Evolutionary conservation across 441 rosid species (phyloP).

Genomic region (Aquilaria agallochum): DNA sequence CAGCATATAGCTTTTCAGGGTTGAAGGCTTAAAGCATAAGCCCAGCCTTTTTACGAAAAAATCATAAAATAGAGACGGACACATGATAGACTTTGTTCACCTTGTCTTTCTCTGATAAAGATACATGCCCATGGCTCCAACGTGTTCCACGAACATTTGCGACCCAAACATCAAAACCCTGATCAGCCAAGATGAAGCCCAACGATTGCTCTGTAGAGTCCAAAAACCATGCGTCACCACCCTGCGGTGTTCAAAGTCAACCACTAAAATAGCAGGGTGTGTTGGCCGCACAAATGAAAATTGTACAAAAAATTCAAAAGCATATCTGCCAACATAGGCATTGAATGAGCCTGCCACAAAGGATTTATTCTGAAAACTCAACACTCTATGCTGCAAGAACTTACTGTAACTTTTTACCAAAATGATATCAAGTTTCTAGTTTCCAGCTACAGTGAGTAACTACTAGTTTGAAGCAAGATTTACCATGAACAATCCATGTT

Average conservation of each 20-base stretch:
- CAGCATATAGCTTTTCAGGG: too few relatives aligned
- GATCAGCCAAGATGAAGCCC: slow-evolving; percentile 85
- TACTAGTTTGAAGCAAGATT: neutral
- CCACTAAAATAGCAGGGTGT: neutral
- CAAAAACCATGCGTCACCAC: slow-evolving; percentile 89
- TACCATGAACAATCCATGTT: slow-evolving; percentile 49
- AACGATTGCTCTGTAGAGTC: slow-evolving; percentile 56
- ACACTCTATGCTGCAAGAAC: too few relatives aligned
- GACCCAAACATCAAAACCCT: slow-evolving; percentile 90
- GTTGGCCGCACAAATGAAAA: neutral
- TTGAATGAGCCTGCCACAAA: slow-evolving; percentile 50
- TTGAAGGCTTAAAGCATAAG: neutral
- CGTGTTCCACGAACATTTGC: slow-evolving; percentile 92
- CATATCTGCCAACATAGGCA: neutral
- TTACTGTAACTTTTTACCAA: too few relatives aligned
- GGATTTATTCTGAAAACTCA: slow-evolving; percentile 12
- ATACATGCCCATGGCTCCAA: slow-evolving; percentile 77
- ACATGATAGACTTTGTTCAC: slow-evolving; percentile 30
- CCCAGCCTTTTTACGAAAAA: neutral
- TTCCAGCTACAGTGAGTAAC: too few relatives aligned
- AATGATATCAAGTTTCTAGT: too few relatives aligned
- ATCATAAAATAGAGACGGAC: neutral
- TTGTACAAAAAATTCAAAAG: neutral
- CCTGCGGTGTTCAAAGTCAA: slow-evolving; percentile 30
- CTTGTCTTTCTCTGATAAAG: slow-evolving; percentile 65